Conservation (phyloP, 805 yeast species). For the Candida stauntonica region DNA sequence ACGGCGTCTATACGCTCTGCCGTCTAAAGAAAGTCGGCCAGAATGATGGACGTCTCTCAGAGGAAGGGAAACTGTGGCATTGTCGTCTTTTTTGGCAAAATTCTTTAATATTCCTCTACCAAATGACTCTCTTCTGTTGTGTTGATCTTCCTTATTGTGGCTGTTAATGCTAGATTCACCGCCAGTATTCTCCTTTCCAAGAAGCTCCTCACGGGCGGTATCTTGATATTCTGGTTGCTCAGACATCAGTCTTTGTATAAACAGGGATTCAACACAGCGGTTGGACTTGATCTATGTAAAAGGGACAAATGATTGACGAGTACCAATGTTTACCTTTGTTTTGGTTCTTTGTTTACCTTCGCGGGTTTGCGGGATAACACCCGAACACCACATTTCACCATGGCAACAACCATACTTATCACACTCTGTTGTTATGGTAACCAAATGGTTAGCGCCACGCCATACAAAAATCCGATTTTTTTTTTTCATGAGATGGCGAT, state of each 20-base stretch:
- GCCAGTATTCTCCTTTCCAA: no score
- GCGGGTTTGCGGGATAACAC: not conserved
- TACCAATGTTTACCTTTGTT: not conserved
- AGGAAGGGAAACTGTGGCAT: slow-evolving; percentile 17
- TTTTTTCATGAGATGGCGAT: not conserved
- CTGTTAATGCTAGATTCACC: no score
- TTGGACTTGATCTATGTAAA: no score
- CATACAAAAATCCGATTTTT: not conserved
- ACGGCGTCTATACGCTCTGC: slow-evolving; percentile 22
- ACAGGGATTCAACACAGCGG: no score
- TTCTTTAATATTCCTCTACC: slow-evolving; percentile 24
- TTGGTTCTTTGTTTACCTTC: slow-evolving; percentile 7
- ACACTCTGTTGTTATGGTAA: not conserved
- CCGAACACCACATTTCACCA: slow-evolving; percentile 5
- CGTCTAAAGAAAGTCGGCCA: slow-evolving; percentile 7
- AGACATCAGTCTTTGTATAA: no score
- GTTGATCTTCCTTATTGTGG: not conserved
- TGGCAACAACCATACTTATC: slow-evolving; percentile 2
- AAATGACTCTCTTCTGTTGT: slow-evolving; percentile 24
- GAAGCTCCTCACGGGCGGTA: no score
- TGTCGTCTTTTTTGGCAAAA: slow-evolving; percentile 11
- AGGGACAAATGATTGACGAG: no score
- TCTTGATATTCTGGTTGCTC: no score
- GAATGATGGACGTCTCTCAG: slow-evolving; percentile 17
- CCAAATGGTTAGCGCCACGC: not conserved